Percentiles rank a stretch among this genome's conserved stretches.
Evolutionary conservation across 1,139 yeast genomes (phyloP).

Genomic region (Pichia sp.): DNA sequence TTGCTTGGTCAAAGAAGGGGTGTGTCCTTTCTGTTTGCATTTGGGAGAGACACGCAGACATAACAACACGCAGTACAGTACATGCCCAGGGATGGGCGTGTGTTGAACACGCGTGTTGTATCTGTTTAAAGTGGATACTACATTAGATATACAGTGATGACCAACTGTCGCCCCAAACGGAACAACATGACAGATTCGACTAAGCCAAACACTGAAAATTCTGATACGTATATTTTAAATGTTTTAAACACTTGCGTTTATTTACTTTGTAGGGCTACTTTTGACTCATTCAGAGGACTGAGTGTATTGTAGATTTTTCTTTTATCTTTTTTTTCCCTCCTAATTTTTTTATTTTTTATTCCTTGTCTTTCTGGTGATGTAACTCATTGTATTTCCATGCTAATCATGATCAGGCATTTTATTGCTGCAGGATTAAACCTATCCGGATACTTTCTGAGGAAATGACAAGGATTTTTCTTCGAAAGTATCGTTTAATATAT

Average conservation of each 20-base stretch:
- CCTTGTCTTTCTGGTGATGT: conserved; percentile 5
- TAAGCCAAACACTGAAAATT: conserved; percentile 46
- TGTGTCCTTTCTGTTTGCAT: not conserved
- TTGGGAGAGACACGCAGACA: too few relatives aligned
- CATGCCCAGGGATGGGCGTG: not conserved
- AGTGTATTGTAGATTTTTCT: conserved; percentile 46
- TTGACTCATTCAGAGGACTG: too few relatives aligned
- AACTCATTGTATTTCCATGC: conserved; percentile 30
- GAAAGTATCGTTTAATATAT: too few relatives aligned
- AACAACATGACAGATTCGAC: conserved; percentile 52
- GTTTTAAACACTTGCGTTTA: too few relatives aligned
- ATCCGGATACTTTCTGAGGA: conserved; percentile 14
- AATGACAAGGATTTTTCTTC: too few relatives aligned
- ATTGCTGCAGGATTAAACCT: conserved; percentile 6
- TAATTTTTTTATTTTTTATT: not conserved
- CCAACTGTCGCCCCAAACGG: conserved; percentile 61
- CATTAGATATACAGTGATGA: conserved; percentile 38
- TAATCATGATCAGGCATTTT: conserved; percentile 33
- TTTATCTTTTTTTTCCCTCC: too few relatives aligned
- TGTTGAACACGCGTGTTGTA: not conserved
- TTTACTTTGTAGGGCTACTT: too few relatives aligned
- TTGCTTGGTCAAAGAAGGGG: too few relatives aligned
- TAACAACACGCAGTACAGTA: not conserved
- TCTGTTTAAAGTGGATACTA: too few relatives aligned
- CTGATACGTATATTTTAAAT: conserved; percentile 40